These are phyloP conservation scores for Rhododendron kiyosumense DNA, from an alignment of 148 eudicot genomes.

Conservation along the genomic window DNA sequence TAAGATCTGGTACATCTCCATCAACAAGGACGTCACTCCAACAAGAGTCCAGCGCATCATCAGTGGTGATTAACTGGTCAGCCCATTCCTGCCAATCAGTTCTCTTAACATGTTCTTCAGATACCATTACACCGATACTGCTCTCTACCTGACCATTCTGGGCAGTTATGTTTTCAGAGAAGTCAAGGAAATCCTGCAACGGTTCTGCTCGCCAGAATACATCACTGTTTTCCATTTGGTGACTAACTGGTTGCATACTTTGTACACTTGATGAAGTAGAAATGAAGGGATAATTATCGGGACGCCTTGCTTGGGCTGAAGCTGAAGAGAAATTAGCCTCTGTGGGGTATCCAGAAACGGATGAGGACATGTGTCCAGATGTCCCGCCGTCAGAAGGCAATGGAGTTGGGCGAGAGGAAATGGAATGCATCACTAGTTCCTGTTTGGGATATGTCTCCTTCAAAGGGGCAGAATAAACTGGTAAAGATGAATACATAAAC, in stretches of 20 bases:
- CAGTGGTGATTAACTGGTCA: slow-evolving; percentile 44
- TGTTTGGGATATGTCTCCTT: slow-evolving; percentile 33
- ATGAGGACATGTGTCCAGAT: slow-evolving; percentile 32
- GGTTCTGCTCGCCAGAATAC: slow-evolving; percentile 52
- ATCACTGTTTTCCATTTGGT: slow-evolving; percentile 41
- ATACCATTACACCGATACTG: slow-evolving; percentile 23
- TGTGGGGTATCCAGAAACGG: slow-evolving; percentile 33
- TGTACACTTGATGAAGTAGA: slow-evolving; percentile 32
- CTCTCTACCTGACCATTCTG: slow-evolving; percentile 42
- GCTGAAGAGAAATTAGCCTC: slow-evolving; percentile 35
- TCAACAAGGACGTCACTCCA: slow-evolving; percentile 63
- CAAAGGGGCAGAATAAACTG: slow-evolving; percentile 26
- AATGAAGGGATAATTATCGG: slow-evolving; percentile 30
- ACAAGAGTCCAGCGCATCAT: slow-evolving; percentile 49
- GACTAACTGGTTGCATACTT: slow-evolving; percentile 23
- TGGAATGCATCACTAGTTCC: slow-evolving; percentile 23
- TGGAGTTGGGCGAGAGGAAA: slow-evolving; percentile 29
- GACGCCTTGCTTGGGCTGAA: slow-evolving; percentile 25
- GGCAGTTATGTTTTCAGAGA: slow-evolving; percentile 30
- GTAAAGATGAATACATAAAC: slow-evolving; percentile 31
- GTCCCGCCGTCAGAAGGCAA: slow-evolving; percentile 28
- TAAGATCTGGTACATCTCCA: slow-evolving; percentile 39
- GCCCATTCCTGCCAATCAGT: slow-evolving; percentile 65
- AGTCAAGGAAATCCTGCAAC: slow-evolving; percentile 51
- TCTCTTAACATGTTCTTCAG: slow-evolving; percentile 36